Evolutionary conservation across 306 rosid genomes (phyloP), one percentile per base, ranked within the genome.

Genomic region (Citrullus mucosospermus): DNA sequence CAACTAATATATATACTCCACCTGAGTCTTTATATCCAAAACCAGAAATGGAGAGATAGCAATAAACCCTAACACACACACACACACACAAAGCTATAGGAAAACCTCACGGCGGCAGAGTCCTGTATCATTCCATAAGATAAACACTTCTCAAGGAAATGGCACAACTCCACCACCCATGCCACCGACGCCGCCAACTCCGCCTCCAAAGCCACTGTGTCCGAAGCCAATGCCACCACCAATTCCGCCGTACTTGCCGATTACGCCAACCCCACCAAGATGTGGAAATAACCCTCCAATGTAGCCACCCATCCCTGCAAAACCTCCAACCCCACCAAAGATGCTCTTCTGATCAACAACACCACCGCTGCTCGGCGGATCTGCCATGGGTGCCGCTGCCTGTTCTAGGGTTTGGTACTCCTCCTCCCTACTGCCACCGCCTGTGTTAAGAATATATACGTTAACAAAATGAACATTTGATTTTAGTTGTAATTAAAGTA

Each of bases 251-350:
- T 22, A 75, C 12, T 68, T 81, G 5, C 84, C 82, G 4, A 84
- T 16, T 38, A 69, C 84, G 3, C 84, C 83, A 76, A 61, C 20
- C 75, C 75, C 22, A 2, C 84, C 87, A 20, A 83, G 82, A 5
- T 80, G 88, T 32, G 79, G 55, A 25, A 85, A 86, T 79, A 86
- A 56, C 28, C 76, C 82, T 14, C 89, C 85, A 1, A 80, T 86
- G 20, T 46, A 80, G 16, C 87, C 87, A 8, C 89, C 87, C 50
- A 83, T 46, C 25, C 86, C 85, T 4, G 89, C 90, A 11, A 88
- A 81, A 1, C 93, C 96, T 39, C 94, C 97, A 14, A 83, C 80
- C 11, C 87, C 89, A 4, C 96, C 98, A 25, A 74, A 83, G 38
- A 90, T 11, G 55, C 86, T 83, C 88, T 89, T 91, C 84, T 89